Evolutionary conservation across 2,329 filamentous ascomycete genomes (phyloP), one percentile per base, ranked within the genome.

Genomic region (Raffaelea albimanens): DNA sequence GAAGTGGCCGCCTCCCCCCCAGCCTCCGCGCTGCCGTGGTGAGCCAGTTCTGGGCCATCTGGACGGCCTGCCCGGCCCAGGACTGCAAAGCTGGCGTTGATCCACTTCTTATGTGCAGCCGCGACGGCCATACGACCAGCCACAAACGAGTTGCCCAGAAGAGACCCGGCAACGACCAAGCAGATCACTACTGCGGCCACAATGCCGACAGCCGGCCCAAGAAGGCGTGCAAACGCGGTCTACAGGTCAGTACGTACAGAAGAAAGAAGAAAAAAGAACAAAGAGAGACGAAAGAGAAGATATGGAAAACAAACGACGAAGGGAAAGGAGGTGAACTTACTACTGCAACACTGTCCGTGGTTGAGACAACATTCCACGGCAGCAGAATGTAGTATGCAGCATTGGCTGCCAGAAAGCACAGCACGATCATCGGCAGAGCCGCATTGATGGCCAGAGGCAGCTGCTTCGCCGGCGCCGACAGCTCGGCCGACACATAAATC

Each of bases 121-220:
- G 78, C 74, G 3, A 82, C 74, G 0, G 75, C 72, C 69, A 83
- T 78, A 23, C 79, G 72, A 9, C 78, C 75, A 0, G 75, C 73
- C 0, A 82, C 72, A 53, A 83, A 82, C 0, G 78, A 78, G 57
- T 82, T 83, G 21, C 77, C 76, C 0, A 80, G 71, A 0, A 83
- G 65, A 1, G 79, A 80, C 2, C 79, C 79, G 1, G 76, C 76
- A 4, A 81, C 78, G 0, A 81, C 78, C 0, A 81, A 59, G 51
- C 76, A 80, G 38, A 83, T 76, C 1, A 82, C 59, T 0, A 73
- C 54, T 1, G 78, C 78, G 2, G 78, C 70, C 0, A 72, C 52
- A 36, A 79, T 68, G 4, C 77, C 79, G 43, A 73, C 73, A 0
- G 61, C 67, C 0, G 63, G 66, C 2, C 79, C 79, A 2, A 82